Base-by-base conservation (phyloP, 306 rosid species). In the Begonia masoniana region DNA sequence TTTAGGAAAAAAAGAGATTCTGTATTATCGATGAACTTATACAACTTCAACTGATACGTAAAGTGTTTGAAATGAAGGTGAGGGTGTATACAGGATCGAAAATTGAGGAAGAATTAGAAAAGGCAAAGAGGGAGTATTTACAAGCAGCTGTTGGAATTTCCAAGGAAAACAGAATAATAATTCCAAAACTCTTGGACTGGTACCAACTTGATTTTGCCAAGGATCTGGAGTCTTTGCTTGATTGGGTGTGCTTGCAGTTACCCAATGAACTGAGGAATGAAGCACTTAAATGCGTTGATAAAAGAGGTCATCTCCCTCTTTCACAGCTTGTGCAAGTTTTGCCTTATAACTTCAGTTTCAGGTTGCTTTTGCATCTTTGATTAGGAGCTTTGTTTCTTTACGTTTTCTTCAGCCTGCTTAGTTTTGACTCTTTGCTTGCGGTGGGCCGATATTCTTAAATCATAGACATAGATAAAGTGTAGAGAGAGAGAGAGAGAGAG, bases 151-250 rank as follows among this genome's bases (percentile, higher is more conserved):
- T 84, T 60, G 94, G 94, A 13, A 65, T 88, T 56, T 68, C 92
- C 45, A 72, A 65, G 64, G 62, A 73, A 51, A 84, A 79, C 59
- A 81, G 78, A 64, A 41, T 88, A 52, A 65, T 71, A 46, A 65
- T 84, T 59, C 96, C 96, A 12, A 88, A 81, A 64, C 73, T 88
- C 8, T 48, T 91, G 71, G 96, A 91, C 51, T 86, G 99, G 99
- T 91, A 91, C 62, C 74, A 74, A 14, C 86, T 78, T 59, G 96
- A 88, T 77, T 88, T 84, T 68, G 92, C 92, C 13, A 84, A 88
- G 82, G 96, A 88, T 69, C 58, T 81, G 80, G 87, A 78, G 48
- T 75, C 92, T 53, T 60, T 84, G 68, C 74, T 84, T 50, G 92
- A 84, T 60, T 79, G 94, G 96, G 74, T 88, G 24, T 79, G 96